phyloP scores from a whole-genome alignment of 2,329 filamentous ascomycete species.

The Cladosporium sp. region DNA sequence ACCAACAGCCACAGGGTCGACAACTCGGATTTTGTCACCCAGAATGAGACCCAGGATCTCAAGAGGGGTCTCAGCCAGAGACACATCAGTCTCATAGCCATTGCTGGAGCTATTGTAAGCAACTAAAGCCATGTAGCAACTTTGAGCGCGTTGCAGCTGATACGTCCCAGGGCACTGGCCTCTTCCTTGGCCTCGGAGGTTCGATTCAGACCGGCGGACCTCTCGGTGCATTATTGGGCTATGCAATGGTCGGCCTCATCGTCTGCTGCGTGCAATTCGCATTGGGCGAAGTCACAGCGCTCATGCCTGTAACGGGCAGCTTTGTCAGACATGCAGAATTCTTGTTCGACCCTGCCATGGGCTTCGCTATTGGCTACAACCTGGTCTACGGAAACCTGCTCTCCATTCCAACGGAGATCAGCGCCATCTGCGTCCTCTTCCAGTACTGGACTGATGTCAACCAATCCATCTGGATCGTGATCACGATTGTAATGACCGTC shows the following conservation, averaged over 20 bases:
- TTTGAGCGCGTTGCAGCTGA: background rate
- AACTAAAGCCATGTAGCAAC: background rate
- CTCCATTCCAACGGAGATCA: conserved; percentile 31
- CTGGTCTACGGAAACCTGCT: conserved; percentile 27
- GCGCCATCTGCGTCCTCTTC: conserved; percentile 28
- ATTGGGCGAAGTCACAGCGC: conserved; percentile 48
- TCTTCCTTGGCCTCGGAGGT: conserved; percentile 54
- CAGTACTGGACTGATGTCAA: conserved; percentile 32
- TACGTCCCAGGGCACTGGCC: conserved; percentile 53
- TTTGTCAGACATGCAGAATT: conserved; percentile 50
- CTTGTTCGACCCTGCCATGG: conserved; percentile 46
- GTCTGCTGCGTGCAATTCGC: conserved; percentile 50
- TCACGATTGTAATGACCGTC: conserved; percentile 32
- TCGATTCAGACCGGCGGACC: conserved; percentile 51
- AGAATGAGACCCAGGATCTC: conserved; percentile 31
- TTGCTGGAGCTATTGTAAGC: conserved; percentile 60
- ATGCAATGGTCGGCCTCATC: conserved; percentile 47
- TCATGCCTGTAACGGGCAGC: conserved; percentile 49
- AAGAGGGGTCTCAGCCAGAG: conserved; percentile 50
- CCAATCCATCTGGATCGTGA: conserved; percentile 31
- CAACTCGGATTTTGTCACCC: conserved; percentile 25
- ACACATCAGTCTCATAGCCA: conserved; percentile 61
- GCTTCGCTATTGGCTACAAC: conserved; percentile 21
- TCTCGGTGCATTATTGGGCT: conserved; percentile 50
- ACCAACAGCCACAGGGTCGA: background rate